These are phyloP conservation scores for Epichloe glyceriae DNA, from an alignment of 2,329 filamentous ascomycete species.

Conservation along the genomic window DNA sequence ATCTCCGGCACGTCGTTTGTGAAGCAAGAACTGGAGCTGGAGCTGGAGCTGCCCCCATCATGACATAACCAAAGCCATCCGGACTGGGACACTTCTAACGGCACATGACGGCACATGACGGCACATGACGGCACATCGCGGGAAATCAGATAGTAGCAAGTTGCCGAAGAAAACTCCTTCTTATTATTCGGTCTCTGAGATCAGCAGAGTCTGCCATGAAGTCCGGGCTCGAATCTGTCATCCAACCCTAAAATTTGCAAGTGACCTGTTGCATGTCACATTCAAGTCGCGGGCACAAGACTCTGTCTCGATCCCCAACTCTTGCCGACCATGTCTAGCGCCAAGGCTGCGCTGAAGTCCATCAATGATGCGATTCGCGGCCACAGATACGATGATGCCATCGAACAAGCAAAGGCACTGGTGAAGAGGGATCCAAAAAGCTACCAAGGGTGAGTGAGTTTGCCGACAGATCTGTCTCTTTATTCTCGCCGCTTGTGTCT, in stretches of 20 bases:
- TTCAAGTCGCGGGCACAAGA: background rate
- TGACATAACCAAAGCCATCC: background rate
- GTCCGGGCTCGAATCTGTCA: background rate
- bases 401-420: constrained; percentile 54
- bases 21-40: background rate
- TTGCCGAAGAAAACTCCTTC: background rate
- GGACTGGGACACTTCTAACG: background rate
- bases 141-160: background rate
- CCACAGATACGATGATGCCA: constrained; percentile 66
- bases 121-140: background rate
- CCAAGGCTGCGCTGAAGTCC: constrained; percentile 68
- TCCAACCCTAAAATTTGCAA: background rate
- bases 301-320: background rate
- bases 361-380: constrained; percentile 67
- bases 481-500: no score
- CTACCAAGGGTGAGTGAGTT: constrained; percentile 58
- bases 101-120: no score
- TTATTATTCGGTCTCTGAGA: background rate
- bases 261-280: background rate
- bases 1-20: background rate
- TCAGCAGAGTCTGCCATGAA: background rate
- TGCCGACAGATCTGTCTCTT: background rate
- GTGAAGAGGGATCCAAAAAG: constrained; percentile 62
- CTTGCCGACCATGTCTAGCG: constrained; percentile 30
- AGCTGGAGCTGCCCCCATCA: background rate